These are phyloP conservation scores for Erodium moschatum DNA, from an alignment of 441 rosid genomes.

Conservation along the genomic window DNA sequence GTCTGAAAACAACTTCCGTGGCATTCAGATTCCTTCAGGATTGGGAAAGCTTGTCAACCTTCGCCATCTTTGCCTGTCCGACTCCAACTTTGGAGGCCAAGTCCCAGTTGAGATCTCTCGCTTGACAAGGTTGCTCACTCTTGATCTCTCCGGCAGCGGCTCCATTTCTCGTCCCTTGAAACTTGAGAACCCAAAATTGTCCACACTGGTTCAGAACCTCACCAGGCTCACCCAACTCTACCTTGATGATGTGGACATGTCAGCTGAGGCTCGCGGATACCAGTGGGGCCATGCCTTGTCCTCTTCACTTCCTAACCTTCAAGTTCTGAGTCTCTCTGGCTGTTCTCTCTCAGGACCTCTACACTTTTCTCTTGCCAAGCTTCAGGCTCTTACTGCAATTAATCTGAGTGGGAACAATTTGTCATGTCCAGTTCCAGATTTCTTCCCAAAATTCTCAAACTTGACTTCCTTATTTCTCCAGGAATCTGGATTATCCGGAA, in stretches of 20 bases:
- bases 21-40: conserved; percentile 4
- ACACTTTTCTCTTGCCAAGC: background rate
- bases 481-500: background rate
- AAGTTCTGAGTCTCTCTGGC: background rate
- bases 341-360: background rate
- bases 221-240: background rate
- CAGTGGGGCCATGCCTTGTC: background rate
- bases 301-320: conserved; percentile 1
- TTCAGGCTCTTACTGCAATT: background rate
- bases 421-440: background rate
- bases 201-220: background rate
- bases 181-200: background rate
- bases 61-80: background rate
- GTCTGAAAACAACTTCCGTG: background rate
- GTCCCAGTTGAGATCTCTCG: background rate
- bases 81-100: conserved; percentile 1
- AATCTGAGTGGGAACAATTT: background rate
- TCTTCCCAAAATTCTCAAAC: background rate
- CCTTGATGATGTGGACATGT: background rate
- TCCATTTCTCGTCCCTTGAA: background rate
- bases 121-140: conserved; percentile 2
- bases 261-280: background rate
- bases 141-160: background rate
- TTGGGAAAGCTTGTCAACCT: background rate
- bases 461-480: background rate